Base-by-base conservation (phyloP, 2,329 filamentous ascomycete genomes). In the Sarocladium strictum region DNA sequence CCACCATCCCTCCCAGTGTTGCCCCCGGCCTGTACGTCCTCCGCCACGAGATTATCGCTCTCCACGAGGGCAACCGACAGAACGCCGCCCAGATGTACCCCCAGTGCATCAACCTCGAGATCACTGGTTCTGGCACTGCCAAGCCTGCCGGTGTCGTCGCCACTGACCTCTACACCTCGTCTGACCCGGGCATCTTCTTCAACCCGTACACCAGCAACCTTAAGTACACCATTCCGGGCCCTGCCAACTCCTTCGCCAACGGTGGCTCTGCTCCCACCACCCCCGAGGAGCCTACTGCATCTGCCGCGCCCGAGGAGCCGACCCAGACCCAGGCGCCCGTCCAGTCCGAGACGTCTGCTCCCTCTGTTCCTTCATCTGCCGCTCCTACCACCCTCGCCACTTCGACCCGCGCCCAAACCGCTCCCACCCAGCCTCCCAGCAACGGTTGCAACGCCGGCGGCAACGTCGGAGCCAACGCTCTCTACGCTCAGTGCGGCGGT, bases 1-100 rank as follows among this genome's bases (percentile, higher is more conserved):
- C 65, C 56, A 65, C 62, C 40, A 63, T 71, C 51, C 69, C 69
- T 32, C 56, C 57, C n/a, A 59, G 61, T 54, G 59, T 71, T 37
- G 65, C 64, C 45, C 55, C 68, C 27, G 69, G 69, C 21, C 62
- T 64, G 61, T 78, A 77, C 62, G 72, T 80, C 54, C 69, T 78
- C 41, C 73, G 77, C 53, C 74, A 78, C 64, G 77, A 80, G 66
- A 74, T 79, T 61, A 74, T 80, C 56, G 77, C 76, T 24, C 72
- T 80, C 23, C 77, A 80, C 69, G 67, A 68, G 40, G 76, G 70
- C 26, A 38, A 38, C 29, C 51, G 55, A 7, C 24, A 51, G n/a
- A 57, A 51, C 2, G 72, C 71, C 21, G 72, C 74, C 1, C 78
- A 76, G 69, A 72, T 70, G 62, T 80, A 76, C 63, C 76, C 71